phyloP scores from a whole-genome alignment of 2,329 filamentous ascomycete genomes.

The Fusarium sp. region DNA sequence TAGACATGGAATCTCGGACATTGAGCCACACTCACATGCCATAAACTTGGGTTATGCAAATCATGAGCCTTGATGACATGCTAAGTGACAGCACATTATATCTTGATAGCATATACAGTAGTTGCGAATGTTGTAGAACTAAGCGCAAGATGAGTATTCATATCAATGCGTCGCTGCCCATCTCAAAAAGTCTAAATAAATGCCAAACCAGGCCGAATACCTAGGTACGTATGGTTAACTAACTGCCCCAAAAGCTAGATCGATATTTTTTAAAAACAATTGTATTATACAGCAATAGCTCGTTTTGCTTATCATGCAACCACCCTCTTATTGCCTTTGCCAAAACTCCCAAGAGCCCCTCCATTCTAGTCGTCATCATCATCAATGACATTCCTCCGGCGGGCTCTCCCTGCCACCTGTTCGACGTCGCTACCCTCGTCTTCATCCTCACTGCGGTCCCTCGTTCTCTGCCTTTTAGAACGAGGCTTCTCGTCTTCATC shows the following conservation, averaged over 20 bases:
- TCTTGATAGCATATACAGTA: background rate
- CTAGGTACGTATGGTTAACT: background rate
- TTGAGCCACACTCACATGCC: conserved; percentile 28
- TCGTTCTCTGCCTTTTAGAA: conserved; percentile 67
- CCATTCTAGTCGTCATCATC: conserved; percentile 69
- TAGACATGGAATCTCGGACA: conserved; percentile 30
- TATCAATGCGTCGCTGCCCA: background rate
- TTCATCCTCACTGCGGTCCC: conserved; percentile 60
- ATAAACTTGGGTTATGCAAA: conserved; percentile 10
- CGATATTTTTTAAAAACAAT: conserved; percentile 20
- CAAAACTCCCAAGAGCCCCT: background rate
- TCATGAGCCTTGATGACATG: background rate
- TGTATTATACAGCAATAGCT: conserved; percentile 35
- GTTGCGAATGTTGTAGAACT: background rate
- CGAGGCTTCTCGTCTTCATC: conserved; percentile 64
- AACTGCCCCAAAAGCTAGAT: conserved; percentile 6
- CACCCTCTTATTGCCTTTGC: conserved; percentile 8
- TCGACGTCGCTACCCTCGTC: conserved; percentile 72
- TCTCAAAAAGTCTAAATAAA: conserved; percentile 14
- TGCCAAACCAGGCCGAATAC: background rate
- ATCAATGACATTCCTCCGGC: conserved; percentile 71
- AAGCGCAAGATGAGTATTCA: background rate
- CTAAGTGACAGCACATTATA: background rate
- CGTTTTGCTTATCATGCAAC: conserved; percentile 16
- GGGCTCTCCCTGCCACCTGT: conserved; percentile 62